Evolutionary conservation across 805 yeast genomes (phyloP).

Genomic region (Spathaspora arborariae): DNA sequence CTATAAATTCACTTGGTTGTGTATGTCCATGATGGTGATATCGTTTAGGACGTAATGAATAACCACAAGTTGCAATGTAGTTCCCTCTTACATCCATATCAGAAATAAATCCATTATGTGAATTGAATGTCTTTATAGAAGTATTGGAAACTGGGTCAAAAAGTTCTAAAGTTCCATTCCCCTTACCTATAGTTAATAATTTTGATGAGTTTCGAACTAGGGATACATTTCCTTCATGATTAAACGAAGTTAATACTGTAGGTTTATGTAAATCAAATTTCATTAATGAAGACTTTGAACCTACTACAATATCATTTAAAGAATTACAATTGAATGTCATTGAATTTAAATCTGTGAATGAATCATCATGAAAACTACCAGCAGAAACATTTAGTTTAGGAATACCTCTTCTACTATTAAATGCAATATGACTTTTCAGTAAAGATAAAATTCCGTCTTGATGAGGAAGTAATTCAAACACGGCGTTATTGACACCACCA

Average conservation of each 20-base stretch:
- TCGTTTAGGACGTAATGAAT: constrained; percentile 58
- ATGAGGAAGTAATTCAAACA: constrained; percentile 27
- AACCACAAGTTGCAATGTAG: constrained; percentile 77
- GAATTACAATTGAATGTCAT: constrained; percentile 31
- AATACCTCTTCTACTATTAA: constrained; percentile 34
- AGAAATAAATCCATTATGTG: constrained; percentile 60
- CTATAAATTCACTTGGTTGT: constrained; percentile 23
- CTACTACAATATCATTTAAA: constrained; percentile 7
- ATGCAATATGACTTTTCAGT: constrained; percentile 26
- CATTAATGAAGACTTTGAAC: constrained; percentile 14
- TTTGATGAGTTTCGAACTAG: constrained; percentile 44
- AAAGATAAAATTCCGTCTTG: constrained; percentile 33
- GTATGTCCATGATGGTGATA: constrained; percentile 16
- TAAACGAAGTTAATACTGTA: constrained; percentile 15
- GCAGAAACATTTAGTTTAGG: constrained; percentile 15
- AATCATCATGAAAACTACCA: constrained; percentile 12
- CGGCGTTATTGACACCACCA: constrained; percentile 15
- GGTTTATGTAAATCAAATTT: constrained; percentile 35
- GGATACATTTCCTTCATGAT: constrained; percentile 44
- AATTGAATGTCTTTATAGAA: constrained; percentile 50
- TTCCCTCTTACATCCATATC: constrained; percentile 64
- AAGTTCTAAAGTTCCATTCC: constrained; percentile 59
- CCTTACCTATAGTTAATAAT: constrained; percentile 54
- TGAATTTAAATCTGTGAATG: constrained; percentile 22
- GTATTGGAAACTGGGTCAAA: constrained; percentile 51